Evolutionary conservation across 2,329 filamentous ascomycete genomes (phyloP).

Genomic region (Mariannaea elegans): DNA sequence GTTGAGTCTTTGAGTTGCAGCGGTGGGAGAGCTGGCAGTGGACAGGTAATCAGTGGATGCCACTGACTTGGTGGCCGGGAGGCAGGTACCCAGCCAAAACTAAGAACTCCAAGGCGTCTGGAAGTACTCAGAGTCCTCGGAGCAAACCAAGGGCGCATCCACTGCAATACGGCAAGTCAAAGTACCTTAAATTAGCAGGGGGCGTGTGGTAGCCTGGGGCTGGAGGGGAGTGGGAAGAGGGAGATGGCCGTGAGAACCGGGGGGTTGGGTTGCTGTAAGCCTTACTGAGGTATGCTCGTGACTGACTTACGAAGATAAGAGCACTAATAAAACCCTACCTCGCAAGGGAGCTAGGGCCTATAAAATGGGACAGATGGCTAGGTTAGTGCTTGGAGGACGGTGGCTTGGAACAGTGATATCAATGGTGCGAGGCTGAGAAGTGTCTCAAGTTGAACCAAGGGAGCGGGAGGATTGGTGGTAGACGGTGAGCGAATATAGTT

Average conservation of each 20-base stretch:
- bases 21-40: neutral
- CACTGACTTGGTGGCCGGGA: constrained; percentile 9
- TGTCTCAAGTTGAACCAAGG: too few relatives aligned
- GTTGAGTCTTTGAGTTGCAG: neutral
- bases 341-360: too few relatives aligned
- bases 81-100: neutral
- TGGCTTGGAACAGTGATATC: neutral
- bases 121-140: neutral
- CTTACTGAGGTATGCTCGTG: neutral
- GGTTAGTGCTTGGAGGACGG: neutral
- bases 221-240: neutral
- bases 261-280: neutral
- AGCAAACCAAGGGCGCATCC: neutral
- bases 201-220: neutral
- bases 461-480: neutral
- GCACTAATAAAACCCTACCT: too few relatives aligned
- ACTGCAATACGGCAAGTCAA: neutral
- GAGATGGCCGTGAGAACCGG: neutral
- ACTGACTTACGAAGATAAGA: neutral
- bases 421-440: too few relatives aligned
- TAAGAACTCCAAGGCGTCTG: neutral
- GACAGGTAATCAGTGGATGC: constrained; percentile 2
- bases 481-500: too few relatives aligned
- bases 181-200: constrained; percentile 13
- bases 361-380: too few relatives aligned